phyloP scores from a whole-genome alignment of 495 filamentous ascomycete species.

The Penicillium riverlandense region DNA sequence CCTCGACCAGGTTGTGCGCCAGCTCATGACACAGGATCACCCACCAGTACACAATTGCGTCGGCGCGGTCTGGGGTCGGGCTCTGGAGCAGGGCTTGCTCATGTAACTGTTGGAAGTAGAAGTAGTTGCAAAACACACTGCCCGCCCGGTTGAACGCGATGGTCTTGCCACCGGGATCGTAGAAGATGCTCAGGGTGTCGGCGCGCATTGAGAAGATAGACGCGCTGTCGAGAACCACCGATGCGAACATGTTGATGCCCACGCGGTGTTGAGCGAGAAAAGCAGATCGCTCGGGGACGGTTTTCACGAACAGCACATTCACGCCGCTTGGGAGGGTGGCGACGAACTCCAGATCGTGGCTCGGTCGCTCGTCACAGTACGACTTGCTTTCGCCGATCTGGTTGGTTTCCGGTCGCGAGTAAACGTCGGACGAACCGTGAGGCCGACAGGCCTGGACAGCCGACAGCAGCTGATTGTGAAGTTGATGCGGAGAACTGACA shows the following conservation, averaged over 20 bases:
- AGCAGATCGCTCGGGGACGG: slow-evolving; percentile 37
- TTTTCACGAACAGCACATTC: slow-evolving; percentile 61
- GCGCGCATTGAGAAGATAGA: slow-evolving; percentile 59
- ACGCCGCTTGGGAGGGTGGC: slow-evolving; percentile 64
- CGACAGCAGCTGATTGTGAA: slow-evolving; percentile 58
- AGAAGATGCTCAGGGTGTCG: slow-evolving; percentile 73
- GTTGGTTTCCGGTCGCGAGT: slow-evolving; percentile 61
- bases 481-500: slow-evolving; percentile 41
- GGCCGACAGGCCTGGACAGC: slow-evolving; percentile 77
- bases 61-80: slow-evolving; percentile 38
- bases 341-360: slow-evolving; percentile 70
- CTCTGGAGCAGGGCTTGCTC: slow-evolving; percentile 34
- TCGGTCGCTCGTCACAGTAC: slow-evolving; percentile 79
- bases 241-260: slow-evolving; percentile 63
- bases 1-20: slow-evolving; percentile 81
- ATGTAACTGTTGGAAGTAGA: slow-evolving; percentile 80
- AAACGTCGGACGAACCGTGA: slow-evolving; percentile 64
- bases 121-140: slow-evolving; percentile 87
- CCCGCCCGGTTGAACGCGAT: slow-evolving; percentile 90
- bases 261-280: slow-evolving; percentile 58
- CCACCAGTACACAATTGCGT: slow-evolving; percentile 85
- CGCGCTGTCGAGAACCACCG: slow-evolving; percentile 60
- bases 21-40: slow-evolving; percentile 87
- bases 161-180: slow-evolving; percentile 66
- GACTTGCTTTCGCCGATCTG: slow-evolving; percentile 76